Conservation (phyloP, 352 stramenopile genomes). For the Phytopythium aichiense region DNA sequence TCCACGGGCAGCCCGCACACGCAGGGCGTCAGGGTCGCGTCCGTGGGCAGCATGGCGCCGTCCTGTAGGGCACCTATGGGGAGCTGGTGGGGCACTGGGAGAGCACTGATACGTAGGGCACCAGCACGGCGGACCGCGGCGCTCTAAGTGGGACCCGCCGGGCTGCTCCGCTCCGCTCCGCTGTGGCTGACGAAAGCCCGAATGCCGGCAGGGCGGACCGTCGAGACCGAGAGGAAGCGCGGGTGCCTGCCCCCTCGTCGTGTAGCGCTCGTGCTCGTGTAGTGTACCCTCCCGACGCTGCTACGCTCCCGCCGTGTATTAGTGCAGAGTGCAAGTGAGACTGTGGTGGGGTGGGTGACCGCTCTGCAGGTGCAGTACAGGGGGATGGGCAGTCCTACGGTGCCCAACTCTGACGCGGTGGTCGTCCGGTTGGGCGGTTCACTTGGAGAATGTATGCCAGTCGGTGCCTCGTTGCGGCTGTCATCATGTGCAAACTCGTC, state of each 20-base stretch:
- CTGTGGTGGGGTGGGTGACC: background rate
- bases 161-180: background rate
- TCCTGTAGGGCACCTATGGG: too few relatives aligned
- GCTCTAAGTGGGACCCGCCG: background rate
- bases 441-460: background rate
- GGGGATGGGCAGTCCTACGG: background rate
- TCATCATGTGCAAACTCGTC: background rate
- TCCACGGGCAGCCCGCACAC: slow-evolving; percentile 25
- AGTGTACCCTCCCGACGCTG: background rate
- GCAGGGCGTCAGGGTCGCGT: slow-evolving; percentile 5
- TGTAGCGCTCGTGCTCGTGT: background rate
- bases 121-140: too few relatives aligned
- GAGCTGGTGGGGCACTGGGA: background rate
- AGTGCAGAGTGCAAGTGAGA: background rate
- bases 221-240: background rate
- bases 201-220: background rate
- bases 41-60: slow-evolving; percentile 1
- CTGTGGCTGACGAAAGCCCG: background rate
- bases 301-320: too few relatives aligned
- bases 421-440: background rate
- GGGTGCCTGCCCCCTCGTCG: too few relatives aligned
- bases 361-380: background rate
- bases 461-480: background rate
- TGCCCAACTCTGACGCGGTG: background rate
- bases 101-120: background rate